A percentile compares a stretch with the other conserved stretches of the same genome.
phyloP scores from a whole-genome alignment of 352 stramenopile genomes.

The Pythium chondricola region DNA sequence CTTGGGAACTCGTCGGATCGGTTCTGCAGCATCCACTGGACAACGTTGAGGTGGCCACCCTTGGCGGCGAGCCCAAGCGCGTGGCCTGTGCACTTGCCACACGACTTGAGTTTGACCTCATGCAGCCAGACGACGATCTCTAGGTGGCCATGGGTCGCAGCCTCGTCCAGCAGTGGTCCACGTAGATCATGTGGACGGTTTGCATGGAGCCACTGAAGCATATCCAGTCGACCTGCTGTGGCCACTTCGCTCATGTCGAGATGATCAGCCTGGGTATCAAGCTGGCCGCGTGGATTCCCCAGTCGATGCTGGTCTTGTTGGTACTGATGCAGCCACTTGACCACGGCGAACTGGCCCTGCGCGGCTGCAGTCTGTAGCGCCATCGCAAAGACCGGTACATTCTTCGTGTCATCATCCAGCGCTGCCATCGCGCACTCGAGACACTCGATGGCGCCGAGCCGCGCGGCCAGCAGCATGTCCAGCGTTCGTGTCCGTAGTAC shows the following conservation, averaged over 20 bases:
- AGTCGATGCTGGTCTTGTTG: too few species aligned
- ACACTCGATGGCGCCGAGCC: conserved; percentile 5
- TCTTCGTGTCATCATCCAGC: too few species aligned
- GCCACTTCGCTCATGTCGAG: not conserved
- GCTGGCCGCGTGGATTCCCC: not conserved
- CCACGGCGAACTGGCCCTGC: conserved; percentile 1
- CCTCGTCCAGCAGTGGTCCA: conserved; percentile 1
- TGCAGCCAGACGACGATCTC: conserved; percentile 11
- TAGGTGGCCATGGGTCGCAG: conserved; percentile 1
- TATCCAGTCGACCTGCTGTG: conserved; percentile 4
- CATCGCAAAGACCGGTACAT: not conserved
- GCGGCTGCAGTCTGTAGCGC: conserved; percentile 1
- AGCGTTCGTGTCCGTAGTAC: too few species aligned
- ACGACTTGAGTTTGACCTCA: not conserved
- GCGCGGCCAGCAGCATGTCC: too few species aligned
- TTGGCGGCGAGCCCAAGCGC: conserved; percentile 1
- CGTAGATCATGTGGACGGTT: conserved; percentile 2
- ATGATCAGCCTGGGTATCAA: not conserved
- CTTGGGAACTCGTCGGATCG: conserved; percentile 9
- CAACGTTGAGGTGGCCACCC: conserved; percentile 8
- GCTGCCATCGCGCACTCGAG: too few species aligned
- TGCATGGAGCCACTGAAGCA: conserved; percentile 12
- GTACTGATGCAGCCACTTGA: conserved; percentile 6
- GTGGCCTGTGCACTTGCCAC: not conserved
- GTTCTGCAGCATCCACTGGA: conserved; percentile 10